Conservation (phyloP, 129 eudicot genomes). For the Pulicaria dysenterica region DNA sequence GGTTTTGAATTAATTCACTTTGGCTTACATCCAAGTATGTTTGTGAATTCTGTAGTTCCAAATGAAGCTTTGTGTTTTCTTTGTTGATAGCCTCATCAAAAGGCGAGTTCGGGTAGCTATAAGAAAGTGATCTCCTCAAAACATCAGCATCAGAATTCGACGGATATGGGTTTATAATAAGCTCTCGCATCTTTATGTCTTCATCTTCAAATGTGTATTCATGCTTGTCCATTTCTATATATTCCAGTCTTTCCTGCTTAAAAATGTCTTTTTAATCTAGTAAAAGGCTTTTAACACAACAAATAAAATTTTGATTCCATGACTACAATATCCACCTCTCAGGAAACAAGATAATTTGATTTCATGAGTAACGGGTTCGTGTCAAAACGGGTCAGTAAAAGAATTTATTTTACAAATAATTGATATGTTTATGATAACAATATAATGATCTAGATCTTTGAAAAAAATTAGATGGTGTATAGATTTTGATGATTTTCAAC, state of each 20-base stretch:
- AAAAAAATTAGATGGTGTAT: no score
- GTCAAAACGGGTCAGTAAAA: no score
- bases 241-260: conserved; percentile 72
- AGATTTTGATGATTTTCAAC: no score
- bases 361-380: no score
- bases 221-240: conserved; percentile 67
- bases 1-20: conserved; percentile 74
- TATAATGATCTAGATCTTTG: no score
- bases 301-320: no score
- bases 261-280: neutral
- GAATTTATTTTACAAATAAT: no score
- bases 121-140: conserved; percentile 72
- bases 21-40: conserved; percentile 64
- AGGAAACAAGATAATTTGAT: no score
- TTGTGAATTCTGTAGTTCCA: conserved; percentile 82
- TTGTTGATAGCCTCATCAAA: conserved; percentile 59
- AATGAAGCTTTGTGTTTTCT: conserved; percentile 78
- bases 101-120: conserved; percentile 83
- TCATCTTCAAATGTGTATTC: conserved; percentile 87
- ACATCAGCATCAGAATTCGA: conserved; percentile 51
- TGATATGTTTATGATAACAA: no score
- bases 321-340: no score
- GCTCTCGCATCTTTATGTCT: conserved; percentile 65
- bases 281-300: no score
- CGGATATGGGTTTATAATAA: conserved; percentile 67